phyloP scores from a whole-genome alignment of 1,139 yeast species.

The Taiozyma onychis region DNA sequence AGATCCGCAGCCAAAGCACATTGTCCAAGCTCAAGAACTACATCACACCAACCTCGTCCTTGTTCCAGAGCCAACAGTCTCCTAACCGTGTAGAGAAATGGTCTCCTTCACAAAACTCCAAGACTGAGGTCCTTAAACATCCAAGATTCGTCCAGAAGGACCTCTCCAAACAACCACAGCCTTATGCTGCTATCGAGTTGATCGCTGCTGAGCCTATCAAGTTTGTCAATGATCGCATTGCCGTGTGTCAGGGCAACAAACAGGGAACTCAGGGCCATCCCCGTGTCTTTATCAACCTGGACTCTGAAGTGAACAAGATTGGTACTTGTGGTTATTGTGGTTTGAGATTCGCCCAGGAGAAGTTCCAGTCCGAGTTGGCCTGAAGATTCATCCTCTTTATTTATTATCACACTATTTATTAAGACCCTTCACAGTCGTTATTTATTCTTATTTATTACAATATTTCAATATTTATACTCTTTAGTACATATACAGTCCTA shows the following conservation, averaged over 20 bases:
- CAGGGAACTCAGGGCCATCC: slow-evolving; percentile 84
- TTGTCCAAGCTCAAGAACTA: background rate
- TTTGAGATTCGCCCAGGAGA: slow-evolving; percentile 38
- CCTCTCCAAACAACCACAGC: slow-evolving; percentile 64
- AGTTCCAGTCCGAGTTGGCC: slow-evolving; percentile 11
- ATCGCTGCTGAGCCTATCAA: slow-evolving; percentile 70
- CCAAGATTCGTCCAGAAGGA: slow-evolving; percentile 74
- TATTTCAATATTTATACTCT: background rate
- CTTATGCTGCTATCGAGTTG: slow-evolving; percentile 80
- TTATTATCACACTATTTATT: background rate
- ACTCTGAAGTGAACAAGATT: slow-evolving; percentile 52
- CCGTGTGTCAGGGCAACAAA: slow-evolving; percentile 82
- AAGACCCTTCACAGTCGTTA: background rate
- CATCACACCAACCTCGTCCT: background rate
- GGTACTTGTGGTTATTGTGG: slow-evolving; percentile 81
- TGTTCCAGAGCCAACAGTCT: slow-evolving; percentile 42
- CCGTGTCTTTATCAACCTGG: slow-evolving; percentile 74
- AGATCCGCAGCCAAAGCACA: slow-evolving; percentile 4
- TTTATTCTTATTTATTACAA: slow-evolving; percentile 3
- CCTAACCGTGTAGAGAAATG: slow-evolving; percentile 70
- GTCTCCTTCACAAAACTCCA: slow-evolving; percentile 64
- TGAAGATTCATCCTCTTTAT: too few relatives aligned
- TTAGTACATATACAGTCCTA: background rate
- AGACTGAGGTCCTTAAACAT: slow-evolving; percentile 53
- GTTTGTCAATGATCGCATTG: slow-evolving; percentile 52